Evolutionary conservation across 2,329 filamentous ascomycete species (phyloP).

Genomic region (Macrophomina pseudophaseolina): DNA sequence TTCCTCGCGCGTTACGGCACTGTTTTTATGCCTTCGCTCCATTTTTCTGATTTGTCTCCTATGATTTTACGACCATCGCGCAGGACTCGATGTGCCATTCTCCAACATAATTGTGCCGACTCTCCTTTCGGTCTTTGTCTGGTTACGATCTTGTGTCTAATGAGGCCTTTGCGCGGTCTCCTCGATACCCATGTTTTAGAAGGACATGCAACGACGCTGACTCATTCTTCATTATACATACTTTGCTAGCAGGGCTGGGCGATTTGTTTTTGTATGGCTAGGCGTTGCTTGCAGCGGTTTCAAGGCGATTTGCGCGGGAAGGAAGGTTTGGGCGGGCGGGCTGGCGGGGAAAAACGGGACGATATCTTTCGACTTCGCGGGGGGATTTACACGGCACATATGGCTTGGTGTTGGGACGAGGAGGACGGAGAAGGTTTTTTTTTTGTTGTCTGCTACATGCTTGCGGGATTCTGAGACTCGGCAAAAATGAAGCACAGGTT

Average conservation of each 20-base stretch:
- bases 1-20: not conserved
- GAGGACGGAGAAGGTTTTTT: too few species aligned
- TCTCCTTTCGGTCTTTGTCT: slow-evolving; percentile 17
- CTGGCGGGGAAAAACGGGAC: slow-evolving; percentile 6
- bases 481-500: slow-evolving; percentile 19
- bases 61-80: slow-evolving; percentile 19
- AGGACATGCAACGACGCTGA: slow-evolving; percentile 24
- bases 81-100: slow-evolving; percentile 22
- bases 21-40: not conserved
- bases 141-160: slow-evolving; percentile 21
- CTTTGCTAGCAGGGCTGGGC: slow-evolving; percentile 17
- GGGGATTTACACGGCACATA: slow-evolving; percentile 4
- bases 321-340: not conserved
- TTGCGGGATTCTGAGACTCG: slow-evolving; percentile 6
- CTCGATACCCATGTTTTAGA: slow-evolving; percentile 28
- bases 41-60: not conserved
- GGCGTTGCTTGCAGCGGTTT: slow-evolving; percentile 21
- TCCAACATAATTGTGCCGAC: slow-evolving; percentile 19
- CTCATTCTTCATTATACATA: slow-evolving; percentile 24
- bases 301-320: not conserved
- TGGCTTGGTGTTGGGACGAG: slow-evolving; percentile 14
- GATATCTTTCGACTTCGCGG: slow-evolving; percentile 1
- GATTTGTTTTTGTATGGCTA: slow-evolving; percentile 15
- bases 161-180: slow-evolving; percentile 24
- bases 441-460: slow-evolving; percentile 2